Evolutionary conservation across 2,329 filamentous ascomycete genomes (phyloP), one percentile per base, ranked within the genome.

Genomic region (Rhynchosporium graminicola): DNA sequence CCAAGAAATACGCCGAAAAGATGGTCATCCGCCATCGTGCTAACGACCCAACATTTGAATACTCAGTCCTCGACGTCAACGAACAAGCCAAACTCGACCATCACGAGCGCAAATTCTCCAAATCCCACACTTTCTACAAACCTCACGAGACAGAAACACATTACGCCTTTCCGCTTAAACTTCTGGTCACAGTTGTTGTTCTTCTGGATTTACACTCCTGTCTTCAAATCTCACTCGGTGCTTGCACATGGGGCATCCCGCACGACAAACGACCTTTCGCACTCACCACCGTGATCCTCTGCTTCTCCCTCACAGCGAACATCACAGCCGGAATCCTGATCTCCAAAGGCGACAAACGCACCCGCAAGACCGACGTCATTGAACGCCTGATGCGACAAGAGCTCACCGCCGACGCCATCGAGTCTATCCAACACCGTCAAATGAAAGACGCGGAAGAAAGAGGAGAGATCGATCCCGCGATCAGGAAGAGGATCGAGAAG

Each of bases 61-160:
- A 80, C 66, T 85, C 86, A 0, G 87, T 91, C 7, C 78, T 94
- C 4, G 86, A 81, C 0, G 77, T 78, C n/a, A 77, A 83, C 64
- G 87, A 94, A 73, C 88, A 92, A 73, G 80, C 81, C 63, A 84
- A 83, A 57, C 81, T 95, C 10, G 81, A 87, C 62, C 87, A 93
- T 72, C 91, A 95, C 71, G 88, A 92, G 71, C 82, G 80, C 65
- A 94, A 92, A 70, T 89, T 95, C 71, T 83, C 88, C 73, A 92
- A 90, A 70, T 91, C 88, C 0, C 91, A 96, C 74, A 93, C 90
- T 4, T 96, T 94, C 76, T 96, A 95, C 80, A 92, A 92, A 69
- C 91, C 91, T 0, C 89, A 95, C 74, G 91, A 96, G 75, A 95
- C 91, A 0, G 81, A 86, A 54, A 95, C 91, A 0, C 91, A 96